Base-by-base conservation (phyloP, 257 asterid genomes). In the Lithospermum erythrorhizon region DNA sequence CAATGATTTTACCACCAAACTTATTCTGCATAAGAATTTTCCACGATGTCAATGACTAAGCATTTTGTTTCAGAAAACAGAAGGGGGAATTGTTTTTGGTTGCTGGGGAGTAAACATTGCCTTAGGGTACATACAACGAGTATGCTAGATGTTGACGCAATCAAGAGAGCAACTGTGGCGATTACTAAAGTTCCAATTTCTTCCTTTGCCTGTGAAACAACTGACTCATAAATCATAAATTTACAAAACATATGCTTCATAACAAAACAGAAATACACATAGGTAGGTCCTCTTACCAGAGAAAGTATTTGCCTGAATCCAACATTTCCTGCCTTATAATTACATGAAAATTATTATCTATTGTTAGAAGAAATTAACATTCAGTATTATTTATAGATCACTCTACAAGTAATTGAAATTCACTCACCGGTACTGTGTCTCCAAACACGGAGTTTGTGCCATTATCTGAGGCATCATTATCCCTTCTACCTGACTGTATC, bases 1-100 rank as follows among this genome's bases (percentile, higher is more conserved):
- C 95, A 68, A 86, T 86, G 59, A 86, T 79, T 66, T 68, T 73
- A 61, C 95, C 95, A 63, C 93, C 93, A 63, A 83, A 86, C 62
- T 77, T 83, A 32, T 89, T 87, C 95, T 86, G 87, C 79, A 78
- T 25, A 61, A 65, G 55, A 65, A 67, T 70, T 69, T 69, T 25
- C 24, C 48, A 61, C 24, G 18, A 21, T 23, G 49, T 53, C 21
- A 47, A 61, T 24, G 24, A 57, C 76, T 51, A 67, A 49, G 55
- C 49, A 62, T 37, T 47, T 17, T 4, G 51, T 35, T 47, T 62
- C 51, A 13, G 73, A 53, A 91, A 64, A 81, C 24, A 10, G 96
- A 27, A 3, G 32, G 32, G 32, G 32, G 6, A 27, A 27, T 0
- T 27, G 32, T 27, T 2, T 27, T 27, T 87, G 59, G 79, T 94